Evolutionary conservation across 1,284 basidiomycete species (phyloP), one percentile per base, ranked within the genome.

Genomic region (Cutaneotrichosporon mucoides): DNA sequence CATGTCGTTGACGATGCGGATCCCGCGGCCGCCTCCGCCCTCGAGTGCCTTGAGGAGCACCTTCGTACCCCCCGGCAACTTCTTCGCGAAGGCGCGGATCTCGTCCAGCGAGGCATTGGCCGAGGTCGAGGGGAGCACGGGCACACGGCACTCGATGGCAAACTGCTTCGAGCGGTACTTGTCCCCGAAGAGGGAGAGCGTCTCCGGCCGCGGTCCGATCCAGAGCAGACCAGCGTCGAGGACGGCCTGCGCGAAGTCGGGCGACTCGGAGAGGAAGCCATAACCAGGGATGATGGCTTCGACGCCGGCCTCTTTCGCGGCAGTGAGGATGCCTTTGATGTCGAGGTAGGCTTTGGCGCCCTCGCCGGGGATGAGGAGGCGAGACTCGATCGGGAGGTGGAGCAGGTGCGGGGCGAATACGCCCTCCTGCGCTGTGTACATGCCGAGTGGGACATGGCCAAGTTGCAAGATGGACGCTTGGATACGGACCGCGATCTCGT

Each of bases 131-230:
- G 37, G 36, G n/a, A 64, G 59, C 15, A 64, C 59, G 34, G 62
- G 62, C 34, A 88, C 88, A 81, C 36, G 84, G 83, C 92, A 96
- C 94, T 95, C 88, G 66, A 92, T 84, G 72, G 93, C 89, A 75
- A 96, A 86, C 63, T 83, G 79, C 67, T 87, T 96, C 65, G 88
- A 90, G 57, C 66, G 55, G 49, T 59, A 83, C 76, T 88, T 89
- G 35, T 84, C 72, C 0, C 86, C 86, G 83, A 88, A 86, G 37
- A 73, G 73, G 2, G 76, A 67, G 38, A 89, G 86, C 7, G 82
- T 77, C 10, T 83, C 79, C 0, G 84, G 77, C 1, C 75, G 79
- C 0, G 88, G 87, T 0, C 87, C 88, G 7, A 88, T 76, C 79
- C 84, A 88, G 6, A 80, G 79, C 33, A 88, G 76, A 0, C 84